These are phyloP conservation scores for Albugo candida DNA, from an alignment of 352 stramenopile species.

Conservation along the genomic window DNA sequence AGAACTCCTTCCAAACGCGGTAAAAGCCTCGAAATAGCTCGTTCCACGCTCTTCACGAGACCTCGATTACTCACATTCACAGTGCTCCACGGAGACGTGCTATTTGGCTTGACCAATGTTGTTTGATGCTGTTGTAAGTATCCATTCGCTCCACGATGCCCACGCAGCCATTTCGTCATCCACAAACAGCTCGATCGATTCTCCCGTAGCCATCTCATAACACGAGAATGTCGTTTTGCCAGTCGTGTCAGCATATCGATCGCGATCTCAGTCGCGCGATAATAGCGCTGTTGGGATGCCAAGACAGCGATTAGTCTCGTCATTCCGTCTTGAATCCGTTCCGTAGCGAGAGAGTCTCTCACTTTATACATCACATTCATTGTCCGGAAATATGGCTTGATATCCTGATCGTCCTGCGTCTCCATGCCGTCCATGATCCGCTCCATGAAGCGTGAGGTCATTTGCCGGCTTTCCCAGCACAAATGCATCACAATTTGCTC, in stretches of 20 bases:
- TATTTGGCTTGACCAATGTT: conserved; percentile 70
- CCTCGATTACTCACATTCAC: conserved; percentile 29
- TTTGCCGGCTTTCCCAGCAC: conserved; percentile 50
- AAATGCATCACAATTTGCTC: conserved; percentile 60
- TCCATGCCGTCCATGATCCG: conserved; percentile 59
- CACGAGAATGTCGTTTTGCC: conserved; percentile 46
- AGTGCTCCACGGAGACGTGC: conserved; percentile 56
- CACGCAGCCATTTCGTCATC: conserved; percentile 70
- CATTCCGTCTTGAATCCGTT: conserved; percentile 47
- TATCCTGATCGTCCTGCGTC: conserved; percentile 59
- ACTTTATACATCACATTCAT: conserved; percentile 64
- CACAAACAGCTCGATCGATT: conserved; percentile 46
- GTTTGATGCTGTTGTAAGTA: conserved; percentile 57
- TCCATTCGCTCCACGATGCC: conserved; percentile 36
- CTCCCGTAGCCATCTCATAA: conserved; percentile 41
- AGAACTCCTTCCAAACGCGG: conserved; percentile 33
- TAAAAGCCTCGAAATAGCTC: conserved; percentile 31
- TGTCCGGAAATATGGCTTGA: conserved; percentile 80
- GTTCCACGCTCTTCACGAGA: conserved; percentile 42
- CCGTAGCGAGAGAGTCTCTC: conserved; percentile 33
- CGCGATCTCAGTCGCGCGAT: conserved; percentile 69
- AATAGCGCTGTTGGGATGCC: conserved; percentile 69
- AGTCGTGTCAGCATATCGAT: conserved; percentile 74
- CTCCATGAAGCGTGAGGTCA: conserved; percentile 36
- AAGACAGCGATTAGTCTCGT: conserved; percentile 57